Conservation (phyloP, 192 early-diverging fungal species). For the Dissophora ornata region DNA sequence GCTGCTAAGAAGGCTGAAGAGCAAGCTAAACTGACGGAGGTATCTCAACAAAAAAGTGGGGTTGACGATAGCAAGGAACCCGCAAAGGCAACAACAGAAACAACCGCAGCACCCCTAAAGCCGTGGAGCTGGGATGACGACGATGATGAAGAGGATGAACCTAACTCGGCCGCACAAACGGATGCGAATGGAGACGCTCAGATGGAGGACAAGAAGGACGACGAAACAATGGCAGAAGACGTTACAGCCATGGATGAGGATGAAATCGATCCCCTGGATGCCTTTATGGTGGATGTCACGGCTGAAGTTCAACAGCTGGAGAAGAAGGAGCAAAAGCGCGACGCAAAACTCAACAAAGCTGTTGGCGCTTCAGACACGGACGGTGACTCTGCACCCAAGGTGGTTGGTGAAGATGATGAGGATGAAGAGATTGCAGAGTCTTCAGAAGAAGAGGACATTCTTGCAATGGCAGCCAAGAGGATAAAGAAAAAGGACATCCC, state of each 20-base stretch:
- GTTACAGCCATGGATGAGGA: slow-evolving; percentile 57
- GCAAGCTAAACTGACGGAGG: slow-evolving; percentile 47
- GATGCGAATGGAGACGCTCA: slow-evolving; percentile 31
- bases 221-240: slow-evolving; percentile 6
- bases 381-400: slow-evolving; percentile 13
- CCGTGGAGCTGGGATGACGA: slow-evolving; percentile 72
- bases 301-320: slow-evolving; percentile 77
- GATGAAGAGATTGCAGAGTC: slow-evolving; percentile 65
- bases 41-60: slow-evolving; percentile 4
- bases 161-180: slow-evolving; percentile 2
- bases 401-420: slow-evolving; percentile 47
- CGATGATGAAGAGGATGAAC: slow-evolving; percentile 68
- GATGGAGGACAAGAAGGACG: slow-evolving; percentile 21
- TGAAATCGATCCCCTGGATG: slow-evolving; percentile 81
- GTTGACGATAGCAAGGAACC: background rate
- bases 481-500: slow-evolving; percentile 93
- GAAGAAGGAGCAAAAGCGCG: slow-evolving; percentile 64
- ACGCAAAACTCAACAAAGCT: slow-evolving; percentile 39
- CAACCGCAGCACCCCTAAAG: slow-evolving; percentile 49
- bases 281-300: slow-evolving; percentile 88
- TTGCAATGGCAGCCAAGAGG: slow-evolving; percentile 84
- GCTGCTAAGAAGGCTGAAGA: slow-evolving; percentile 59
- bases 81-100: background rate
- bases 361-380: slow-evolving; percentile 11
- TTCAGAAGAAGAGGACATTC: slow-evolving; percentile 75